phyloP scores from a whole-genome alignment of 352 stramenopile species.

The Pythium brachiatum region DNA sequence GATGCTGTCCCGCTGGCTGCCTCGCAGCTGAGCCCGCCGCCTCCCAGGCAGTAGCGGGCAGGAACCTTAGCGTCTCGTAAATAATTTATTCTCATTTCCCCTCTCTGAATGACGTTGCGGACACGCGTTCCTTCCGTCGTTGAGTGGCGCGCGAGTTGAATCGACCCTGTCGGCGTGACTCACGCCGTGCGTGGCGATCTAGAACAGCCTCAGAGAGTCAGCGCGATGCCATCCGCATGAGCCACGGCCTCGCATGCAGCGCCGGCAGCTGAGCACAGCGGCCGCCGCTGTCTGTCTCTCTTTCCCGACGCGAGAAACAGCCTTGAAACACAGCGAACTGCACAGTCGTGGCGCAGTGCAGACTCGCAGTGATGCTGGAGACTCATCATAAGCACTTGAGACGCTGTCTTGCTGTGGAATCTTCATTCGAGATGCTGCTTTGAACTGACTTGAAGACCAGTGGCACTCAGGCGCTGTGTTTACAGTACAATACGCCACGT shows the following conservation, averaged over 20 bases:
- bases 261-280: background rate
- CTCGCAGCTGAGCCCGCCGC: background rate
- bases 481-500: too few species aligned
- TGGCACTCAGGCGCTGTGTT: too few species aligned
- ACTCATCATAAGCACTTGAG: too few species aligned
- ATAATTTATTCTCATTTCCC: slow-evolving; percentile 2
- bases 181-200: slow-evolving; percentile 1
- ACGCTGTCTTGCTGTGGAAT: too few species aligned
- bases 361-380: too few species aligned
- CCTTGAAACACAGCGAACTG: background rate
- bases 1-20: background rate
- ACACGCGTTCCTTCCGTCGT: background rate
- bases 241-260: background rate
- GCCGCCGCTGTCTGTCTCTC: background rate
- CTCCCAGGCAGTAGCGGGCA: background rate
- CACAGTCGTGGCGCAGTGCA: too few species aligned
- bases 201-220: background rate
- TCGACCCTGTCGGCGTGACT: background rate
- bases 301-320: slow-evolving; percentile 2
- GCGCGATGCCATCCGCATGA: background rate
- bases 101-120: background rate
- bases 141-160: slow-evolving; percentile 1
- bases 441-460: too few species aligned
- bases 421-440: too few species aligned
- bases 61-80: background rate